Conservation (phyloP, 1,284 basidiomycete species). For the Malassezia vespertilionis region DNA sequence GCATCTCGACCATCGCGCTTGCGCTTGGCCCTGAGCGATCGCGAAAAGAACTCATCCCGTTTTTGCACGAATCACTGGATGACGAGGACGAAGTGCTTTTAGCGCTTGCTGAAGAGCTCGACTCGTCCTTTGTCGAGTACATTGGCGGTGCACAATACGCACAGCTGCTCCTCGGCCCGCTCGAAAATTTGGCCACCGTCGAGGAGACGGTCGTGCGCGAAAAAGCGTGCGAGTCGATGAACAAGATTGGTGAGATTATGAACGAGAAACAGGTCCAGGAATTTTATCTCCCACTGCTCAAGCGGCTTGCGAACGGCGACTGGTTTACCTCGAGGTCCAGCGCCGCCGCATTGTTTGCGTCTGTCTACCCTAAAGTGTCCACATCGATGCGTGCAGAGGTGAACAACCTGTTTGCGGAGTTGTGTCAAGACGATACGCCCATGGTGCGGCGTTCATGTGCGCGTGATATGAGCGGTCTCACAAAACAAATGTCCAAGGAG, state of each 20-base stretch:
- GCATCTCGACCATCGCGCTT: slow-evolving; percentile 94
- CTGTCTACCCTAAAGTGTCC: slow-evolving; percentile 61
- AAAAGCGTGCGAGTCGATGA: slow-evolving; percentile 93
- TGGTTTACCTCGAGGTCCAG: slow-evolving; percentile 99
- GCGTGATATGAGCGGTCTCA: slow-evolving; percentile 67
- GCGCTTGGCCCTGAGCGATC: slow-evolving; percentile 91
- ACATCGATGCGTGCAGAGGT: slow-evolving; percentile 70
- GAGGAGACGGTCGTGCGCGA: slow-evolving; percentile 97
- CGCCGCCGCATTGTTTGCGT: slow-evolving; percentile 82
- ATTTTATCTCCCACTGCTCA: slow-evolving; percentile 80
- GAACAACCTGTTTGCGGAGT: slow-evolving; percentile 68
- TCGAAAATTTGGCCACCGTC: slow-evolving; percentile 90
- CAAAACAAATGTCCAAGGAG: slow-evolving; percentile 45
- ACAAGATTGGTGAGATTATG: slow-evolving; percentile 72
- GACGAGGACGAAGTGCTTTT: slow-evolving; percentile 98
- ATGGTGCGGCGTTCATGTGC: slow-evolving; percentile 97
- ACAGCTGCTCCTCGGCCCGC: slow-evolving; percentile 76
- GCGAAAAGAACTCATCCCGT: slow-evolving; percentile 88
- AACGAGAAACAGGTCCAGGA: slow-evolving; percentile 75
- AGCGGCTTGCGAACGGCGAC: slow-evolving; percentile 80
- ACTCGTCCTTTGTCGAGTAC: slow-evolving; percentile 70
- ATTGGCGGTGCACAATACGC: slow-evolving; percentile 81
- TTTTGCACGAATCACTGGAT: slow-evolving; percentile 93
- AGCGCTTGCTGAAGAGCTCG: slow-evolving; percentile 89
- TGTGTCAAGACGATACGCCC: slow-evolving; percentile 89